Percentiles rank a stretch among this genome's conserved stretches.
These are phyloP conservation scores for Cryphonectria nitschkei DNA, from an alignment of 2,329 filamentous ascomycete genomes.

Conservation along the genomic window DNA sequence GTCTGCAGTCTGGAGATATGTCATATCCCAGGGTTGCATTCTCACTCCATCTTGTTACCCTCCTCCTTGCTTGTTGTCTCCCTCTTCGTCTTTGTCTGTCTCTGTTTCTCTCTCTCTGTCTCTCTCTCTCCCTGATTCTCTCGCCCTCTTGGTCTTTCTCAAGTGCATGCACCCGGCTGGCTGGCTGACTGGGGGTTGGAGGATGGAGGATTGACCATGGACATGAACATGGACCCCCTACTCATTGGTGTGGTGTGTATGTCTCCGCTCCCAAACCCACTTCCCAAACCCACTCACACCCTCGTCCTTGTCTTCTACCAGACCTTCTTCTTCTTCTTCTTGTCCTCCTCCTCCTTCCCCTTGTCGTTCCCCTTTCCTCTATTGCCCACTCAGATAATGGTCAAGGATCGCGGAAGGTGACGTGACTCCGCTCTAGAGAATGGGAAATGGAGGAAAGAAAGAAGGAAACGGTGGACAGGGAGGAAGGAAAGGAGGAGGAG, in stretches of 20 bases:
- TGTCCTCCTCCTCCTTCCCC: not conserved
- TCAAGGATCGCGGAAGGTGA: constrained; percentile 6
- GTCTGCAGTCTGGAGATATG: not conserved
- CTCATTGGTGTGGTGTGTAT: not conserved
- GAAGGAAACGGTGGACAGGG: not conserved
- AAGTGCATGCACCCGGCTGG: not conserved
- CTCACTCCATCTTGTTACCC: not conserved
- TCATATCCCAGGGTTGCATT: not conserved
- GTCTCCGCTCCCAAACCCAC: not conserved
- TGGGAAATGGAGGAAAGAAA: not conserved
- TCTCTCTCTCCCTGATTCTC: not conserved
- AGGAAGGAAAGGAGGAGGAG: not conserved
- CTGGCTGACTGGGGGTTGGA: not conserved
- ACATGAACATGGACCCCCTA: not conserved
- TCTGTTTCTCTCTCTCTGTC: no score
- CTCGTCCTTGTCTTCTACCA: not conserved
- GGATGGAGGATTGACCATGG: not conserved
- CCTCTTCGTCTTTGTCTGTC: not conserved
- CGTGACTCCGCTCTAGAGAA: not conserved
- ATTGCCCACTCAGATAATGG: not conserved
- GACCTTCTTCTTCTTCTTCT: no score
- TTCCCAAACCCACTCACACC: not conserved
- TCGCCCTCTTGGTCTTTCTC: not conserved
- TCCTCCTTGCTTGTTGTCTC: not conserved
- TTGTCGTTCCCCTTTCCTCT: not conserved